Percentiles rank a stretch among this genome's conserved stretches.
These are phyloP conservation scores for Backusella circina DNA, from an alignment of 192 early-diverging fungal species.

Conservation along the genomic window DNA sequence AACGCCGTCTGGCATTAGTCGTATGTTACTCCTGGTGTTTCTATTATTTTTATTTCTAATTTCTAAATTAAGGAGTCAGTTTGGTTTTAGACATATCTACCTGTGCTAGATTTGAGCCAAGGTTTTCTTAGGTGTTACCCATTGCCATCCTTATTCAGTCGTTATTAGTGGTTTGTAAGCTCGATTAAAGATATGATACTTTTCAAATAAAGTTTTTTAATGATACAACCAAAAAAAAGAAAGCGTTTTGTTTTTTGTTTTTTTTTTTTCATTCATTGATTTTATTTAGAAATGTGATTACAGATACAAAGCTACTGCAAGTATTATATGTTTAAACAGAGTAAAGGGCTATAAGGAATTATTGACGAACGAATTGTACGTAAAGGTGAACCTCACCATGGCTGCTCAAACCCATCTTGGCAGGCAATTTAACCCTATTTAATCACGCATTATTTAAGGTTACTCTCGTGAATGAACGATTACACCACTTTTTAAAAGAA, in stretches of 20 bases:
- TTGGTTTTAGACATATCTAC: too few species aligned
- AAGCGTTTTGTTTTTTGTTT: too few species aligned
- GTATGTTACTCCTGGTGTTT: background rate
- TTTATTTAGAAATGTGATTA: background rate
- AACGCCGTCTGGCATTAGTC: background rate
- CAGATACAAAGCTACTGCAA: background rate
- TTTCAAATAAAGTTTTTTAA: too few species aligned
- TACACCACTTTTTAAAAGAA: background rate
- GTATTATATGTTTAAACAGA: background rate
- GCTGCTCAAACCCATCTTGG: conserved; percentile 10
- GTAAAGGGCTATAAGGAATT: background rate
- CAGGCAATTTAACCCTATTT: conserved; percentile 19
- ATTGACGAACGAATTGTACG: background rate
- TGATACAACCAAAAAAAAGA: too few species aligned
- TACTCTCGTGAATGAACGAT: background rate
- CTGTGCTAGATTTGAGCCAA: too few species aligned
- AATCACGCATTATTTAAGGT: background rate
- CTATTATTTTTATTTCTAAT: background rate
- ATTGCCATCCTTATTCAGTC: too few species aligned
- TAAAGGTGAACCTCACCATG: conserved; percentile 21
- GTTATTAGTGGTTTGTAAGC: too few species aligned
- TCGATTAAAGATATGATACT: background rate
- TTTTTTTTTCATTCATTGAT: background rate
- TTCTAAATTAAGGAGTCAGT: too few species aligned
- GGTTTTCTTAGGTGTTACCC: too few species aligned